These are phyloP conservation scores for Ceratobasidium papillatum DNA, from an alignment of 1,284 basidiomycete genomes.

Conservation along the genomic window DNA sequence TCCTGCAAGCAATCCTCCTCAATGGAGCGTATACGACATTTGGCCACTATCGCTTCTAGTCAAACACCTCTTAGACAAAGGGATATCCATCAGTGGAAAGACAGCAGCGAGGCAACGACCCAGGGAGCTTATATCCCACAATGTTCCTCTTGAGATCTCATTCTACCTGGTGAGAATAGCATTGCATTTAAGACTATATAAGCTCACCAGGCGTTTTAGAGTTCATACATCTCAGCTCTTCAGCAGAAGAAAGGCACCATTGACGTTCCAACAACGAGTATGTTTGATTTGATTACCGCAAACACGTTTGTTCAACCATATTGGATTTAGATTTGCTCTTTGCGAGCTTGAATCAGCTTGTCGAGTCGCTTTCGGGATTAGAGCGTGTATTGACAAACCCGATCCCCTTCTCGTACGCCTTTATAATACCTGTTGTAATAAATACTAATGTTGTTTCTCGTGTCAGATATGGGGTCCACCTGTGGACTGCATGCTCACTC, in stretches of 20 bases:
- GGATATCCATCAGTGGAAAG: conserved; percentile 64
- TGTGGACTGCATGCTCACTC: conserved; percentile 68
- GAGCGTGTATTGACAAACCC: conserved; percentile 75
- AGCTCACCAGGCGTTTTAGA: conserved; percentile 53
- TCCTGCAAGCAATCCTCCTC: conserved; percentile 68
- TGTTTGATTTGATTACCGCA: conserved; percentile 12
- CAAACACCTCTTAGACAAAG: conserved; percentile 59
- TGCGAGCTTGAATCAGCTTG: conserved; percentile 62
- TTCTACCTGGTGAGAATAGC: conserved; percentile 67
- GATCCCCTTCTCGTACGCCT: conserved; percentile 75
- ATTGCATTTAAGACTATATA: not conserved
- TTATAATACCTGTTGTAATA: not conserved
- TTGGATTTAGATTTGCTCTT: conserved; percentile 61
- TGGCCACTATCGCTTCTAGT: conserved; percentile 75
- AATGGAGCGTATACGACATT: conserved; percentile 68
- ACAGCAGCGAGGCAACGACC: conserved; percentile 64
- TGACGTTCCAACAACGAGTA: conserved; percentile 69
- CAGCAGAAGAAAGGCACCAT: conserved; percentile 63
- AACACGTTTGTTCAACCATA: not conserved
- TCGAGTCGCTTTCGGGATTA: conserved; percentile 72
- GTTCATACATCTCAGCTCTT: conserved; percentile 69
- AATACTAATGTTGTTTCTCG: too few relatives aligned
- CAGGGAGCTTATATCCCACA: conserved; percentile 63
- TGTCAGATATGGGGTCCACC: conserved; percentile 72
- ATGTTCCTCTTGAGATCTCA: conserved; percentile 76